A percentile compares a stretch with the other conserved stretches of the same genome.
Evolutionary conservation across 305 asterid species (phyloP).

Genomic region (Fraxinus xanthoxyloides): DNA sequence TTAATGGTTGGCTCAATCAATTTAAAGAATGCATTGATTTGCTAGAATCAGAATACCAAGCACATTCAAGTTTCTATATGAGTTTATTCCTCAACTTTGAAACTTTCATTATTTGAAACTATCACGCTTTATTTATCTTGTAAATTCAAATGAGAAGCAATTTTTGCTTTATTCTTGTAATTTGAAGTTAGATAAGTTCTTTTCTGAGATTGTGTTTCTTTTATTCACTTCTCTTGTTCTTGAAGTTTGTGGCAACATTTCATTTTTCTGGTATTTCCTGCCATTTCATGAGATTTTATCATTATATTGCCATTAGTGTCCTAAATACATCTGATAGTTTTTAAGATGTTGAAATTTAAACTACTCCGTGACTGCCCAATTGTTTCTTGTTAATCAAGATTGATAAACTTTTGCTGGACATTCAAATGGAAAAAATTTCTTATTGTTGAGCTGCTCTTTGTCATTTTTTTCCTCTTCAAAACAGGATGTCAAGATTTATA

Average conservation of each 20-base stretch:
- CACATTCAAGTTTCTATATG: conserved; percentile 4
- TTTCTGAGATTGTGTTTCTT: not conserved
- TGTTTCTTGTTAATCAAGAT: not conserved
- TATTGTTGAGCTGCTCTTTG: not conserved
- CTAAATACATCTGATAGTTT: not conserved
- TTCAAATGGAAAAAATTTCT: not conserved
- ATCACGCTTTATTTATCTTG: not conserved
- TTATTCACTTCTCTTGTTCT: not conserved
- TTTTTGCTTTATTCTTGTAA: not conserved
- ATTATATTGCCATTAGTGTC: not conserved
- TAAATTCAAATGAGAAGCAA: not conserved
- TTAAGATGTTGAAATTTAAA: not conserved
- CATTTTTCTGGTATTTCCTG: not conserved
- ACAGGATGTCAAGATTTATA: not conserved
- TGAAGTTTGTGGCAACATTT: not conserved
- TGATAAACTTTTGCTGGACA: not conserved
- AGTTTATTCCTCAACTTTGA: not conserved
- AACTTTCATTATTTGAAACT: not conserved
- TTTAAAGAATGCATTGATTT: conserved; percentile 11
- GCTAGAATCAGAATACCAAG: conserved; percentile 6
- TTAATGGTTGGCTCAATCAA: conserved; percentile 2
- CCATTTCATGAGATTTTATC: not conserved
- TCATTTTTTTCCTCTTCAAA: not conserved
- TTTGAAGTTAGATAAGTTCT: not conserved
- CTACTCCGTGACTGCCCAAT: not conserved